A percentile compares a stretch with the other conserved stretches of the same genome.
Conservation (phyloP, 768 basidiomycete species). For the Tricholoma saponaceum region DNA sequence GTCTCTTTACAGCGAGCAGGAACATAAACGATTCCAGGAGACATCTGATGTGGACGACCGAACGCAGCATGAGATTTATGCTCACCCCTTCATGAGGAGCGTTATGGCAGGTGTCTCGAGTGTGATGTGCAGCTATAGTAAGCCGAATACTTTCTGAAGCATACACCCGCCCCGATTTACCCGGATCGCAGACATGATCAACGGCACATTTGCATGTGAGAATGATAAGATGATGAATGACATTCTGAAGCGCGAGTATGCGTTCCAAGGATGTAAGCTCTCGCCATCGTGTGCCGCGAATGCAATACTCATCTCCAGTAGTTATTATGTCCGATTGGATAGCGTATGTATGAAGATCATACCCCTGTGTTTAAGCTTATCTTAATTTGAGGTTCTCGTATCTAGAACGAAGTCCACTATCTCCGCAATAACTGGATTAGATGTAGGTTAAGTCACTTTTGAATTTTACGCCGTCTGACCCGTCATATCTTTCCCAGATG, state of each 20-base stretch:
- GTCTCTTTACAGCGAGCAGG: slow-evolving; percentile 55
- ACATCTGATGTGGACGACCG: slow-evolving; percentile 76
- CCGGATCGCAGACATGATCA: slow-evolving; percentile 47
- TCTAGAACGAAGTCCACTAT: slow-evolving; percentile 52
- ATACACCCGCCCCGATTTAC: not conserved
- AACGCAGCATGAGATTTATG: slow-evolving; percentile 73
- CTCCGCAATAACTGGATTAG: slow-evolving; percentile 55
- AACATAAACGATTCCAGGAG: slow-evolving; percentile 49
- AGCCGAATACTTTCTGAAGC: too few species aligned
- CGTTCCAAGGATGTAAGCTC: slow-evolving; percentile 68
- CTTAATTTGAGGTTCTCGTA: not conserved
- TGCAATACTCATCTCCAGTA: slow-evolving; percentile 11
- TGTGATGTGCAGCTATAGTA: slow-evolving; percentile 77
- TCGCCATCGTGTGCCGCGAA: too few species aligned
- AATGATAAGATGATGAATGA: slow-evolving; percentile 68
- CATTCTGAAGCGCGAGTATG: slow-evolving; percentile 71
- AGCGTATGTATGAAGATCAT: slow-evolving; percentile 47
- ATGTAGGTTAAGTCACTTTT: slow-evolving; percentile 38
- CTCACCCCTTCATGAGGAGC: slow-evolving; percentile 64
- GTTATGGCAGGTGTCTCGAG: slow-evolving; percentile 71
- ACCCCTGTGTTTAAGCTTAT: too few species aligned
- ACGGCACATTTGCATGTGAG: slow-evolving; percentile 73
- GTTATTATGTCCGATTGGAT: slow-evolving; percentile 75
- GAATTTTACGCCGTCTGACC: not conserved
- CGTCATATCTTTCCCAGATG: slow-evolving; percentile 49